Evolutionary conservation across 2,329 filamentous ascomycete genomes (phyloP).

Genomic region (Alternaria longipes): DNA sequence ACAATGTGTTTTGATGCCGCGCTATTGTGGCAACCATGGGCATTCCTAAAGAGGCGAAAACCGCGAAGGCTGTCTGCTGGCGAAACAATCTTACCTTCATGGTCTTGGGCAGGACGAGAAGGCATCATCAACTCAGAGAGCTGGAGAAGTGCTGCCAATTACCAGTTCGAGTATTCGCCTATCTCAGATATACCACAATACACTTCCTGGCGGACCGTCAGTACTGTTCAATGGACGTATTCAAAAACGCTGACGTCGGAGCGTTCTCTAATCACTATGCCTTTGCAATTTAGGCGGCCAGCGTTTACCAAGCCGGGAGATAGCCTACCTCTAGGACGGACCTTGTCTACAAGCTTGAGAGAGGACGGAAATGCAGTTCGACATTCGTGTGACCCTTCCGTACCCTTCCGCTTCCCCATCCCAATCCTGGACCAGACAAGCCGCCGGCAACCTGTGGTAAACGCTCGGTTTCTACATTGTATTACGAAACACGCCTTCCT

Average conservation of each 20-base stretch:
- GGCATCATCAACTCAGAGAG: conserved; percentile 24
- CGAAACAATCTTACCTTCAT: conserved; percentile 13
- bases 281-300: neutral
- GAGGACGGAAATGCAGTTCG: neutral
- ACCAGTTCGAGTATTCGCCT: conserved; percentile 13
- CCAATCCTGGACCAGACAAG: too few relatives aligned
- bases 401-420: too few relatives aligned
- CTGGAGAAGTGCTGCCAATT: conserved; percentile 25
- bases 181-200: neutral
- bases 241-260: neutral
- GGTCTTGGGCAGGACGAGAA: conserved; percentile 27
- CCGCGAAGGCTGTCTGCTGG: neutral
- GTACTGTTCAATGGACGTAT: neutral
- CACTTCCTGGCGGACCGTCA: neutral
- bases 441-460: too few relatives aligned
- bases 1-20: conserved; percentile 31
- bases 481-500: conserved; percentile 5
- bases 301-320: conserved; percentile 13
- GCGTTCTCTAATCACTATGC: neutral
- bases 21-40: conserved; percentile 30
- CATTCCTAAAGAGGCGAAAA: conserved; percentile 12
- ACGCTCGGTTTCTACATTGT: too few relatives aligned
- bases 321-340: conserved; percentile 23
- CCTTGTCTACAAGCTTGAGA: neutral
- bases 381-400: conserved; percentile 11